These are phyloP conservation scores for Copromyces sp. DNA, from an alignment of 495 filamentous ascomycete species.

Conservation along the genomic window DNA sequence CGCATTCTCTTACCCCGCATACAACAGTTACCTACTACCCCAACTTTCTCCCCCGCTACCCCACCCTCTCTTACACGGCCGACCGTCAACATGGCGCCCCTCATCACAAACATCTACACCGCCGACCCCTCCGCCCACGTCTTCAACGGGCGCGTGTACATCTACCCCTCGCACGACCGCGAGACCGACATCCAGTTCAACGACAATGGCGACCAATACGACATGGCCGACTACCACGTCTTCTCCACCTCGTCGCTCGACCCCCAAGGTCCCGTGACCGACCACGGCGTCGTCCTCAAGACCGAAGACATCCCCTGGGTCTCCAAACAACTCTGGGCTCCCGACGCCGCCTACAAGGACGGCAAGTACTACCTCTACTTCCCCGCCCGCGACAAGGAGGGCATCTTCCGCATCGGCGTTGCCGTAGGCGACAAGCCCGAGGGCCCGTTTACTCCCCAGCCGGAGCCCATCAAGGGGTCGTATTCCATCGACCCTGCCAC, in stretches of 20 bases:
- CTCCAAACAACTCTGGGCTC: conserved; percentile 54
- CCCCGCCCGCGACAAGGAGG: conserved; percentile 48
- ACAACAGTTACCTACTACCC: neutral
- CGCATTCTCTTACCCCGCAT: neutral
- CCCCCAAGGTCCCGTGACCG: conserved; percentile 38
- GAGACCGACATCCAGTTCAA: conserved; percentile 53
- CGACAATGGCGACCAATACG: conserved; percentile 76
- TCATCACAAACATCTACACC: conserved; percentile 59
- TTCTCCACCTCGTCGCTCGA: conserved; percentile 42
- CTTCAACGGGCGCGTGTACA: conserved; percentile 51
- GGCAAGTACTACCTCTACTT: conserved; percentile 58
- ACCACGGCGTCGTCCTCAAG: conserved; percentile 50
- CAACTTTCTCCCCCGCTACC: neutral
- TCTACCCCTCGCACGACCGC: conserved; percentile 58
- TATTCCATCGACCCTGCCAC: conserved; percentile 56
- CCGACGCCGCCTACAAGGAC: conserved; percentile 48
- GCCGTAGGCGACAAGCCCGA: conserved; percentile 42
- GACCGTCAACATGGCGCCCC: conserved; percentile 29
- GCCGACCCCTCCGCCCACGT: conserved; percentile 59
- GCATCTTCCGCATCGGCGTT: conserved; percentile 56
- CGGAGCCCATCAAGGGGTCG: conserved; percentile 48
- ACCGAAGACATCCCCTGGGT: conserved; percentile 52
- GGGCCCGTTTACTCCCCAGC: conserved; percentile 48
- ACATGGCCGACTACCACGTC: conserved; percentile 66
- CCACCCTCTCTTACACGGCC: conserved; percentile 2